phyloP scores from a whole-genome alignment of 1,284 basidiomycete genomes.

The Volvariella volvacea region DNA sequence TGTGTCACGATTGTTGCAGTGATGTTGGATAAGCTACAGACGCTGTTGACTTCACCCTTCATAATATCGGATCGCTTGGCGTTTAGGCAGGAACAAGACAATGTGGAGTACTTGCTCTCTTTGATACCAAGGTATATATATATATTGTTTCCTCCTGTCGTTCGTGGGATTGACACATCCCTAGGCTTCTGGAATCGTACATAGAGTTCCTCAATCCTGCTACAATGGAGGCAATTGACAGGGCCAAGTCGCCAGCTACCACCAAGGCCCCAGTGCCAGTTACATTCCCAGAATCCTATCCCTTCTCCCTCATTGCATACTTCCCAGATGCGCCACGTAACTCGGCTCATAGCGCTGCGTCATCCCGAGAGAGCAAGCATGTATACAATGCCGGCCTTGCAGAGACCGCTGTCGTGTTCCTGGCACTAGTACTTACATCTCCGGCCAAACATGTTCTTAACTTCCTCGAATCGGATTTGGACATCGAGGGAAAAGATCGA shows the following conservation, averaged over 20 bases:
- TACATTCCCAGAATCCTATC: slow-evolving; percentile 91
- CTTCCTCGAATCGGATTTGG: slow-evolving; percentile 75
- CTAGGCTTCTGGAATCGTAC: slow-evolving; percentile 81
- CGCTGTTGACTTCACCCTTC: slow-evolving; percentile 65
- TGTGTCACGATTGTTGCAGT: slow-evolving; percentile 83
- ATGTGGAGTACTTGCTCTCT: slow-evolving; percentile 85
- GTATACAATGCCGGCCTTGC: slow-evolving; percentile 78
- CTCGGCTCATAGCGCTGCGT: slow-evolving; percentile 30
- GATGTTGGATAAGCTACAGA: slow-evolving; percentile 87
- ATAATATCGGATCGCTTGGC: slow-evolving; percentile 56
- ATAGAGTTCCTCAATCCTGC: slow-evolving; percentile 70
- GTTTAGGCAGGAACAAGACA: slow-evolving; percentile 83
- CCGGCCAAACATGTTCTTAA: slow-evolving; percentile 73
- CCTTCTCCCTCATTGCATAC: slow-evolving; percentile 78
- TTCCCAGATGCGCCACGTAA: slow-evolving; percentile 48
- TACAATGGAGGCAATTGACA: slow-evolving; percentile 66
- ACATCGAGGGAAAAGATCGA: slow-evolving; percentile 83
- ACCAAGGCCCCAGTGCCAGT: slow-evolving; percentile 65
- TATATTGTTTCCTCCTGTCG: slow-evolving; percentile 10
- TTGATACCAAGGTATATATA: slow-evolving; percentile 68
- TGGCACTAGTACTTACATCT: slow-evolving; percentile 77
- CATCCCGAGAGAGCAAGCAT: slow-evolving; percentile 33
- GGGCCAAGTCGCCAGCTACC: slow-evolving; percentile 55
- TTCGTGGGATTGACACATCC: slow-evolving; percentile 2
- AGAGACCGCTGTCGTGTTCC: slow-evolving; percentile 82